These are phyloP conservation scores for Salix koriyanagi DNA, from an alignment of 345 rosid species.

Conservation along the genomic window DNA sequence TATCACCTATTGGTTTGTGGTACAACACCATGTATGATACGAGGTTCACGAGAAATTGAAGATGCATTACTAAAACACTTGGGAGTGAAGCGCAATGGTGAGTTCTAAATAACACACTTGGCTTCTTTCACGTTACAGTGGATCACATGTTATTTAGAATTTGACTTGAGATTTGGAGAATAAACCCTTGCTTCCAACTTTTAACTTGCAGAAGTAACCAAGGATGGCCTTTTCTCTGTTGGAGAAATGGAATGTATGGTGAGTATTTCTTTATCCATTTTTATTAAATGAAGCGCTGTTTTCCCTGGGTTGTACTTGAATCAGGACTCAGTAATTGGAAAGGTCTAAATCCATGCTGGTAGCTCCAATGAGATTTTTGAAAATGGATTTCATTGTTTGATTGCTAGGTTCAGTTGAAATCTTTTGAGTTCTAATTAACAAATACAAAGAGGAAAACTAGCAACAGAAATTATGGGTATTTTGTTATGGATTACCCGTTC, in stretches of 20 bases:
- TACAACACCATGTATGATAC: slow-evolving; percentile 98
- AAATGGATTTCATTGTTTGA: not conserved
- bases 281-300: not conserved
- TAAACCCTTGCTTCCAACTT: slow-evolving; percentile 13
- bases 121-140: not conserved
- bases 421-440: not conserved
- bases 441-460: not conserved
- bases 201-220: slow-evolving; percentile 70
- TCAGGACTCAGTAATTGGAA: not conserved
- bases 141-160: not conserved
- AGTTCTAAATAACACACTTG: slow-evolving; percentile 13
- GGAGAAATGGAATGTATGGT: slow-evolving; percentile 99
- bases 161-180: slow-evolving; percentile 2
- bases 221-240: slow-evolving; percentile 96
- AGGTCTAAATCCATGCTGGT: not conserved
- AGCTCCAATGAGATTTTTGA: not conserved
- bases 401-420: not conserved
- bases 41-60: slow-evolving; percentile 90
- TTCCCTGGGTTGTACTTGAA: not conserved
- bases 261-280: slow-evolving; percentile 15
- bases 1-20: slow-evolving; percentile 98
- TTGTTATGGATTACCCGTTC: not conserved
- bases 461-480: not conserved
- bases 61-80: slow-evolving; percentile 78
- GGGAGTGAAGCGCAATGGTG: slow-evolving; percentile 95